Evolutionary conservation across 192 early-diverging fungal genomes (phyloP), one percentile per base, ranked within the genome.

Genomic region (Coemansia sp.): DNA sequence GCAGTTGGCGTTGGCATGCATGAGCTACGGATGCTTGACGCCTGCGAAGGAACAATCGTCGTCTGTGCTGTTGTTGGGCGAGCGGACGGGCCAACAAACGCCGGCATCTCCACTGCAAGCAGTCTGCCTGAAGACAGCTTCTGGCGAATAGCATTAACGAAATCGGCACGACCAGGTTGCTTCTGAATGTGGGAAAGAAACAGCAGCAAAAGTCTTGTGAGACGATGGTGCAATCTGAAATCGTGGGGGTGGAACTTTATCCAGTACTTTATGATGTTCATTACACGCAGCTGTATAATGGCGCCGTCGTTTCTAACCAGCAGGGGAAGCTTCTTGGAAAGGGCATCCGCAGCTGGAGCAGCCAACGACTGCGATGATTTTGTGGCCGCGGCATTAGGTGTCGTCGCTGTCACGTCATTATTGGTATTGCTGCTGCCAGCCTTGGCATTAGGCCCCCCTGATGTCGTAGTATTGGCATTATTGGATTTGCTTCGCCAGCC

Each of bases 191-290:
- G 80, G 0, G 73, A 71, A 11, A 85, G 58, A 48, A 85, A 85
- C 37, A 85, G 67, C 19, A 85, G 36, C 65, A 85, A 60, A 54
- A 85, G 65, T 8, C 76, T 71, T 4, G 76, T 76, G 8, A 85
- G 73, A 18, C 79, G 79, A 22, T 80, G 73, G 61, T 82, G 79
- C 26, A 82, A 52, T 21, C 72, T 66, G 43, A 85, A 85, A 61
- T 85, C 84, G 59, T 87, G 85, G 56, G 86, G 89, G 62, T 95
- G 93, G 54, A 75, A 86, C 64, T 96, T 94, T 26, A 96, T 74
- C 96, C 96, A 98, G 60, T 85, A 87, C 74, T 95, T 97, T 70
- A 96, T 79, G 5, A 93, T 88, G 74, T 92, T 93, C 74, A 90
- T 92, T 0, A 96, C 92, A 4, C 93, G 89, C 47, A 90, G 77